Base-by-base conservation (phyloP, 805 yeast genomes). In the Candida silvicultrix region DNA sequence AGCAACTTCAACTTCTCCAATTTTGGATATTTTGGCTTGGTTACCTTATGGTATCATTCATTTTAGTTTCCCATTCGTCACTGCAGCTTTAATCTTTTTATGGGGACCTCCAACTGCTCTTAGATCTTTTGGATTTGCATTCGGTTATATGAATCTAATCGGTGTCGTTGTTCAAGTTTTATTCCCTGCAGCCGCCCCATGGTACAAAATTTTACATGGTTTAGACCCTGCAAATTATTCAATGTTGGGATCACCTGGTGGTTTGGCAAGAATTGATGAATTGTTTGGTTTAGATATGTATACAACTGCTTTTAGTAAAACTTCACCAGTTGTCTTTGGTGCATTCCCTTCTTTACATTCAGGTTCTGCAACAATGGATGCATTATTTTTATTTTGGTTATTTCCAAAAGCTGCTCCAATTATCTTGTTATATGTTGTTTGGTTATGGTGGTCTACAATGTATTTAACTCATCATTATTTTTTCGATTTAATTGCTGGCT, bases 381-480 rank as follows among this genome's bases (percentile, higher is more conserved):
- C 89, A 2, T 70, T 90, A 49, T 94, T 94, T 67, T 70, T 94
- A 59, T 71, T 82, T 44, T 88, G 89, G 70, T 69, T 89, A 45
- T 90, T 90, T 62, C 98, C 98, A 12, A 73, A 68, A 38, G 70
- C 71, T 41, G 71, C 80, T 1, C 80, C 84, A 8, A 49, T 86
- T 7, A 86, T 89, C 73, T 74, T 83, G 62, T 66, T 73, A 18
- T 94, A 92, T 63, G 94, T 89, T n/a, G 68, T 80, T 51, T 89
- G 96, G 95, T 75, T 94, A 55, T 92, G 98, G 98, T 94, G 97
- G 95, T 78, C 94, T 43, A 94, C 98, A 15, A 92, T 92, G 99
- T 92, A 92, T 65, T 74, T 92, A 59, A 92, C 97, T 0, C 99
- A 92, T 66, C 99, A 92, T 67, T 92, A 92, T 64, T 94, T 94